Evolutionary conservation across 1,139 yeast genomes (phyloP).

Genomic region (Lizanozyma gosingica): DNA sequence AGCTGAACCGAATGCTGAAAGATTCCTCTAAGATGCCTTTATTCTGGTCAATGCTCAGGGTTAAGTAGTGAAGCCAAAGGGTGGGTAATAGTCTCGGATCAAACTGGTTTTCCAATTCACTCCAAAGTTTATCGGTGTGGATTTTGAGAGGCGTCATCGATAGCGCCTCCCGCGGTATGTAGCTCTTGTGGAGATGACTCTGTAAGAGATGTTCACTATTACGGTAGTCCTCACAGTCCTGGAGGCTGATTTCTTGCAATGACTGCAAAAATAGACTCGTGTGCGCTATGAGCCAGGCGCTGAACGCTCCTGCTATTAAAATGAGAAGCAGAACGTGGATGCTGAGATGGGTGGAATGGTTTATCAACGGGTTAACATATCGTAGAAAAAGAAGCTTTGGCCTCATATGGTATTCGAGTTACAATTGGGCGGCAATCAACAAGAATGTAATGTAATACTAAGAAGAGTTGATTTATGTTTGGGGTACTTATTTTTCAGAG

Average conservation of each 20-base stretch:
- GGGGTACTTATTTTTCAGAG: no score
- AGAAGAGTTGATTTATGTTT: no score
- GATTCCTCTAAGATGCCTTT: conserved; percentile 2
- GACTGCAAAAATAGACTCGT: background rate
- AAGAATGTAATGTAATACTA: no score
- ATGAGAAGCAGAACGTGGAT: no score
- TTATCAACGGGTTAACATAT: no score
- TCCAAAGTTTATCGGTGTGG: background rate
- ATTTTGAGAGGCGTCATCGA: background rate
- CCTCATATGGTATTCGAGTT: no score
- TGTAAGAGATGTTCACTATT: background rate
- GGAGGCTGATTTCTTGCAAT: background rate
- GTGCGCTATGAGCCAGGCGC: background rate
- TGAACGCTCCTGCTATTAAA: background rate
- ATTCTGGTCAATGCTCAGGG: background rate
- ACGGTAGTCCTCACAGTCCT: background rate
- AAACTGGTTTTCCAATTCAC: conserved; percentile 2
- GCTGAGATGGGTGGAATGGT: no score
- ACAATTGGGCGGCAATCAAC: no score
- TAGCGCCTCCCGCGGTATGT: background rate
- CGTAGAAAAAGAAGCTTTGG: no score
- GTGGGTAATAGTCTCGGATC: conserved; percentile 15
- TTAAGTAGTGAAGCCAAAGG: conserved; percentile 7
- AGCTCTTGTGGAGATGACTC: background rate
- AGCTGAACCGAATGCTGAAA: conserved; percentile 11